A percentile compares a stretch with the other conserved stretches of the same genome.
Evolutionary conservation across 345 rosid species (phyloP).

Genomic region (Citrus cavaleriei): DNA sequence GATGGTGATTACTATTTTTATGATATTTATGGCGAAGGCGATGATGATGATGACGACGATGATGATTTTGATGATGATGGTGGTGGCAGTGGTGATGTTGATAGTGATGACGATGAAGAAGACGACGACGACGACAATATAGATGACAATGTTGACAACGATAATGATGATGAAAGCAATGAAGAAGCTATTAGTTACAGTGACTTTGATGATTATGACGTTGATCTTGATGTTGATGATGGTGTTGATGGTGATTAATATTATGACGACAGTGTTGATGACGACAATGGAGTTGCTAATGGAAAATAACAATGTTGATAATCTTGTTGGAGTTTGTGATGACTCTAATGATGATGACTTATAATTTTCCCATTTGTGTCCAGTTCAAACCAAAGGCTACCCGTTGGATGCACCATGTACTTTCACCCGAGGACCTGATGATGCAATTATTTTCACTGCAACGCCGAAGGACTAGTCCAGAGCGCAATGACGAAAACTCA

Average conservation of each 20-base stretch:
- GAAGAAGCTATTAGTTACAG: slow-evolving; percentile 4
- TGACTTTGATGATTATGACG: slow-evolving; percentile 7
- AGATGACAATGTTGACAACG: slow-evolving; percentile 13
- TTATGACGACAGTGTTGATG: slow-evolving; percentile 9
- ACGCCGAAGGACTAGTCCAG: slow-evolving; percentile 32
- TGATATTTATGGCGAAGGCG: slow-evolving; percentile 15
- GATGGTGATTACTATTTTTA: slow-evolving; percentile 21
- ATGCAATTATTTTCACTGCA: slow-evolving; percentile 48
- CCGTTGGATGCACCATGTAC: slow-evolving; percentile 46
- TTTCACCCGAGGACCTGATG: slow-evolving; percentile 49
- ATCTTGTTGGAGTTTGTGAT: slow-evolving; percentile 14
- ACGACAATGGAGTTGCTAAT: slow-evolving; percentile 15
- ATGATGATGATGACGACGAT: neutral
- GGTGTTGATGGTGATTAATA: neutral
- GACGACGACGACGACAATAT: slow-evolving; percentile 3
- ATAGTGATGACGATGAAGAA: neutral
- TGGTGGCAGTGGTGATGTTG: neutral
- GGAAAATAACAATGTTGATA: slow-evolving; percentile 4
- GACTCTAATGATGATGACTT: slow-evolving; percentile 28
- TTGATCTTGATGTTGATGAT: slow-evolving; percentile 3
- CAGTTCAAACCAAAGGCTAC: slow-evolving; percentile 57
- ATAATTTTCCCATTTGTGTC: slow-evolving; percentile 46
- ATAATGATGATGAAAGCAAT: slow-evolving; percentile 18
- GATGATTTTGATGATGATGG: neutral
- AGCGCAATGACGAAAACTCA: slow-evolving; percentile 36